A percentile compares a stretch with the other conserved stretches of the same genome.
phyloP scores from a whole-genome alignment of 768 basidiomycete species.

The Lactarius sp. region DNA sequence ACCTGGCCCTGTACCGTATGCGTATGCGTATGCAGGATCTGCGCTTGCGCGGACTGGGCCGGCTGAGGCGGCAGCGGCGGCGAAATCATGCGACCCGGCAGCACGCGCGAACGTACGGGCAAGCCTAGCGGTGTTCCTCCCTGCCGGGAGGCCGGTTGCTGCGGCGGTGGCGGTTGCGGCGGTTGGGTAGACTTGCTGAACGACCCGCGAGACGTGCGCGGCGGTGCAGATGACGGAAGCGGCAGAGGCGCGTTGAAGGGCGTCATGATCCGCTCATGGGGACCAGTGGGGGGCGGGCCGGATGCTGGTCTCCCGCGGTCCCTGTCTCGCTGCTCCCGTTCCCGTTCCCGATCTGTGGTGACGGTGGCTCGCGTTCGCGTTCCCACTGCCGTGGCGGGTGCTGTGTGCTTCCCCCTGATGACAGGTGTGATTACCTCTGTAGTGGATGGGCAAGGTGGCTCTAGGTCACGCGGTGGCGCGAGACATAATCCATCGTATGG shows the following conservation, averaged over 20 bases:
- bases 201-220: constrained; percentile 20
- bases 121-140: constrained; percentile 16
- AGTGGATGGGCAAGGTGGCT: constrained; percentile 12
- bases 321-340: constrained; percentile 23
- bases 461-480: constrained; percentile 19
- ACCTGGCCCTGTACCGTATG: constrained; percentile 5
- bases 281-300: constrained; percentile 27
- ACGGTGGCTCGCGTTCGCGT: constrained; percentile 23
- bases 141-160: neutral
- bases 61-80: neutral
- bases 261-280: constrained; percentile 32
- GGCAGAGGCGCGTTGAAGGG: constrained; percentile 26
- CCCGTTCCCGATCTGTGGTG: constrained; percentile 25
- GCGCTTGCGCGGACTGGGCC: neutral
- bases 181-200: constrained; percentile 12
- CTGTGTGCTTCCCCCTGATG: neutral
- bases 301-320: constrained; percentile 24
- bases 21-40: neutral
- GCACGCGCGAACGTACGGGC: constrained; percentile 9
- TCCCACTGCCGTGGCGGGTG: constrained; percentile 21
- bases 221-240: constrained; percentile 2
- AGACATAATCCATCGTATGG: constrained; percentile 15
- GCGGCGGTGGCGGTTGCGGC: neutral
- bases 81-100: constrained; percentile 16
- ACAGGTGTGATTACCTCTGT: constrained; percentile 22